phyloP scores from a whole-genome alignment of 2,329 filamentous ascomycete genomes.

The Fusarium albosuccineum region DNA sequence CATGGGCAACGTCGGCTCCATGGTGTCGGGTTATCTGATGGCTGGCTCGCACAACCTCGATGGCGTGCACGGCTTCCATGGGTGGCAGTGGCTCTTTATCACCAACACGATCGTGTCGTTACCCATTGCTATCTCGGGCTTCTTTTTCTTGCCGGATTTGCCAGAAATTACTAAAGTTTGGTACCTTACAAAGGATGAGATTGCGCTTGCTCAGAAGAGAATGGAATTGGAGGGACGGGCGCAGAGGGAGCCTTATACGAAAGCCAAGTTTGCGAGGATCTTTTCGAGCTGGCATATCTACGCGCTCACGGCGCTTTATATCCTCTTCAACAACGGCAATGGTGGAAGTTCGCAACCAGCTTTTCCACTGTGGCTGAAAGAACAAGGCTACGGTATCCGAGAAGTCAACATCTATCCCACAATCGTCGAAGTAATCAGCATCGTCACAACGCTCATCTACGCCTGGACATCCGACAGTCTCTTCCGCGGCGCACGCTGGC shows the following conservation, averaged over 20 bases:
- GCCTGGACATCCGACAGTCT: conserved; percentile 75
- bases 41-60: conserved; percentile 56
- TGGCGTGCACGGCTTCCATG: conserved; percentile 60
- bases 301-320: conserved; percentile 67
- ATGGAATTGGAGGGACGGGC: conserved; percentile 60
- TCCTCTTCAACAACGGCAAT: conserved; percentile 73
- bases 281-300: conserved; percentile 76
- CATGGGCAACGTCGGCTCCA: conserved; percentile 45
- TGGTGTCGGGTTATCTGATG: conserved; percentile 51
- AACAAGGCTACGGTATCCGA: conserved; percentile 56
- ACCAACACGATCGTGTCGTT: conserved; percentile 53
- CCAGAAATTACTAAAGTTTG: conserved; percentile 47
- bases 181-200: conserved; percentile 47
- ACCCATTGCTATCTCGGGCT: conserved; percentile 50
- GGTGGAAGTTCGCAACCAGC: conserved; percentile 64
- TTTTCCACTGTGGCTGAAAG: conserved; percentile 65
- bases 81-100: conserved; percentile 59
- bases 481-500: conserved; percentile 72
- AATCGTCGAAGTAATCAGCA: conserved; percentile 65
- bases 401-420: conserved; percentile 69
- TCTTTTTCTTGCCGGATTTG: conserved; percentile 49
- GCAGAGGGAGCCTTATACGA: conserved; percentile 55
- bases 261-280: conserved; percentile 69
- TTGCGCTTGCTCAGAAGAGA: conserved; percentile 45
- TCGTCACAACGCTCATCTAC: conserved; percentile 71